phyloP scores from a whole-genome alignment of 768 basidiomycete species.

The Boletus subcaerulescens region DNA sequence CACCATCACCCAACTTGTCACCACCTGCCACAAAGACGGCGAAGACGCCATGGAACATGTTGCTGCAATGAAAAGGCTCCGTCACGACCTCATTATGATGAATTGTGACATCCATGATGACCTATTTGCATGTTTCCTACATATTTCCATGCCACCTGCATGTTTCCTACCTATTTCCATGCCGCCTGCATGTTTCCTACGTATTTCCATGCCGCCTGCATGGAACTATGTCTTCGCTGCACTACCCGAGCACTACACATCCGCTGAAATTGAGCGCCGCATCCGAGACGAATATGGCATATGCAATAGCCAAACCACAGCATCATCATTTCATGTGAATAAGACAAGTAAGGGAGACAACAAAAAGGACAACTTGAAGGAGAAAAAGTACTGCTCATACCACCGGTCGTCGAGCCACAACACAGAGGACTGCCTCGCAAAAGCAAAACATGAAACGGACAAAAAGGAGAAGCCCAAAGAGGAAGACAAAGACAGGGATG shows the following conservation, averaged over 20 bases:
- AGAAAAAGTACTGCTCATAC: too few relatives aligned
- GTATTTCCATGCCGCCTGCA: constrained; percentile 10
- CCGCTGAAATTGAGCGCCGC: not conserved
- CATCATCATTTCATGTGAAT: too few relatives aligned
- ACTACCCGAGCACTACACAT: constrained; percentile 10
- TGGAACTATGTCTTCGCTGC: constrained; percentile 17
- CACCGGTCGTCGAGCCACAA: too few relatives aligned
- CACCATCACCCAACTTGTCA: constrained; percentile 5
- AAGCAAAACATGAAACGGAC: too few relatives aligned
- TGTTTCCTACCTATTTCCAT: too few relatives aligned
- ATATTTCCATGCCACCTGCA: too few relatives aligned
- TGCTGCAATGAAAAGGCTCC: constrained; percentile 12
- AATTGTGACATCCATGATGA: constrained; percentile 5
- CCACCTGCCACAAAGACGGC: constrained; percentile 4
- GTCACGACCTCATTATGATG: constrained; percentile 11
- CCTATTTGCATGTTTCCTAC: constrained; percentile 14
- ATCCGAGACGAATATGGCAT: too few relatives aligned
- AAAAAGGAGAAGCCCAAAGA: not conserved
- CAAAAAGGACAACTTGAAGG: too few relatives aligned
- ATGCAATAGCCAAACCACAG: too few relatives aligned
- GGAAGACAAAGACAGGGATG: not conserved
- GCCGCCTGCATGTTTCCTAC: too few relatives aligned
- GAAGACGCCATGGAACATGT: constrained; percentile 9
- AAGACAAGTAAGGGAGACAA: too few relatives aligned
- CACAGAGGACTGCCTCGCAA: too few relatives aligned